Evolutionary conservation across 768 basidiomycete genomes (phyloP).

Genomic region (Boletus rufocinnamomeus): DNA sequence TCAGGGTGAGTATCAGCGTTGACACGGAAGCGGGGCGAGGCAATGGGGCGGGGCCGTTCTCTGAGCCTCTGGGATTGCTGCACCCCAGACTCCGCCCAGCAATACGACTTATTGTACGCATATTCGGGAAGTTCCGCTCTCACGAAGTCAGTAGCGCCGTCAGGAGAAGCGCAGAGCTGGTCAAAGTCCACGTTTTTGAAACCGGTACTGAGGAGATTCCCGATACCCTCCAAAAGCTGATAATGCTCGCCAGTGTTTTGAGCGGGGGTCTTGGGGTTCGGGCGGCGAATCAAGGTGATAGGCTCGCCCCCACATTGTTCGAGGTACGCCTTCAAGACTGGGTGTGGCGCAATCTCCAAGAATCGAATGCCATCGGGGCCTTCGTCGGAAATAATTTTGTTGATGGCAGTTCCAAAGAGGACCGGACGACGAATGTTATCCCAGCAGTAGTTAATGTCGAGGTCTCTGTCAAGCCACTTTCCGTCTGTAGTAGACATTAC

Average conservation of each 20-base stretch:
- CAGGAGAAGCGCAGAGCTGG: constrained; percentile 27
- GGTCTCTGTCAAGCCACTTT: constrained; percentile 33
- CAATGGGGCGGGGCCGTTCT: constrained; percentile 37
- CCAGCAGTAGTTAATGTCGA: constrained; percentile 36
- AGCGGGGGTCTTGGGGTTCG: constrained; percentile 31
- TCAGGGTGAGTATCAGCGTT: constrained; percentile 37
- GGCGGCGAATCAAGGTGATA: constrained; percentile 33
- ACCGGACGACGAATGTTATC: constrained; percentile 39
- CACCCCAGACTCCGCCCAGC: constrained; percentile 30
- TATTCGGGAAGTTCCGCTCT: constrained; percentile 33
- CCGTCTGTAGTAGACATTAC: constrained; percentile 41
- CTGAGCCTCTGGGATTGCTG: constrained; percentile 30
- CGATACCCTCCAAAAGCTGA: constrained; percentile 35
- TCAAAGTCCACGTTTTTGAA: constrained; percentile 34
- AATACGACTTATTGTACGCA: constrained; percentile 31
- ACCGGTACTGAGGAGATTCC: constrained; percentile 32
- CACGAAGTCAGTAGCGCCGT: constrained; percentile 23
- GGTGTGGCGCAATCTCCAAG: constrained; percentile 38
- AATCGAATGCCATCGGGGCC: constrained; percentile 31
- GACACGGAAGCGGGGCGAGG: constrained; percentile 37
- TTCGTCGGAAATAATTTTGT: constrained; percentile 33
- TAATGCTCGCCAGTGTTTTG: constrained; percentile 38
- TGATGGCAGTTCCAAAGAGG: constrained; percentile 36
- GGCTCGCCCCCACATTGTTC: constrained; percentile 38
- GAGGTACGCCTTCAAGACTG: constrained; percentile 37